These are phyloP conservation scores for Crepidotus variabilis DNA, from an alignment of 768 basidiomycete genomes.

Conservation along the genomic window DNA sequence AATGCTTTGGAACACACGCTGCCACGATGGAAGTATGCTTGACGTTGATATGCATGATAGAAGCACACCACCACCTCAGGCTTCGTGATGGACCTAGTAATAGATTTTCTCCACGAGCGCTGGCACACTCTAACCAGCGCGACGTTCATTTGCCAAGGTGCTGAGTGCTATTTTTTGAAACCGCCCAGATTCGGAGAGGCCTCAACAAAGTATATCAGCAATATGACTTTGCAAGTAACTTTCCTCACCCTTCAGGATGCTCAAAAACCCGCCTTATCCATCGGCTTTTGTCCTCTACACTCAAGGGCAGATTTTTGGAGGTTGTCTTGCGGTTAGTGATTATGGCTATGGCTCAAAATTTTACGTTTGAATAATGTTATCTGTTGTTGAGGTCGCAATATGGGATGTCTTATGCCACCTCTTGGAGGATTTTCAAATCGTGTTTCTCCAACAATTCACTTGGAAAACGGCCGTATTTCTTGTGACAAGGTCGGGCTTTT, in stretches of 20 bases:
- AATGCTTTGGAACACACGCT: too few species aligned
- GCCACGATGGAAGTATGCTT: too few species aligned
- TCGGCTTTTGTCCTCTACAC: not conserved
- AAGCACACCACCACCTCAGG: too few species aligned
- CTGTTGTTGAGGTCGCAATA: not conserved
- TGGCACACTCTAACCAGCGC: too few species aligned
- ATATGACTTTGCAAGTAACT: too few species aligned
- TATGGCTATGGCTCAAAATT: not conserved
- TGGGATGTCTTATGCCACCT: not conserved
- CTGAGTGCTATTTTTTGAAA: too few species aligned
- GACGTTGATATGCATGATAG: too few species aligned
- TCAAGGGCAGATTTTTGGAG: not conserved
- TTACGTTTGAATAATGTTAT: not conserved
- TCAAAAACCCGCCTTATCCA: not conserved
- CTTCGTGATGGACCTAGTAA: too few species aligned
- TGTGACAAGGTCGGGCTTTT: not conserved
- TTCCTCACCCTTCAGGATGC: not conserved
- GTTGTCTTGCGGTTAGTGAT: not conserved
- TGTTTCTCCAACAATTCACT: not conserved
- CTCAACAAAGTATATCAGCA: too few species aligned
- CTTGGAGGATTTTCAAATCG: not conserved
- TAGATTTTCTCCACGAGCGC: too few species aligned
- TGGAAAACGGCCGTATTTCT: not conserved
- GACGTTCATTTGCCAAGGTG: too few species aligned
- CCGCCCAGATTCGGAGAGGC: too few species aligned